Base-by-base conservation (phyloP, 257 asterid genomes). In the Parsonsia alboflavescens region DNA sequence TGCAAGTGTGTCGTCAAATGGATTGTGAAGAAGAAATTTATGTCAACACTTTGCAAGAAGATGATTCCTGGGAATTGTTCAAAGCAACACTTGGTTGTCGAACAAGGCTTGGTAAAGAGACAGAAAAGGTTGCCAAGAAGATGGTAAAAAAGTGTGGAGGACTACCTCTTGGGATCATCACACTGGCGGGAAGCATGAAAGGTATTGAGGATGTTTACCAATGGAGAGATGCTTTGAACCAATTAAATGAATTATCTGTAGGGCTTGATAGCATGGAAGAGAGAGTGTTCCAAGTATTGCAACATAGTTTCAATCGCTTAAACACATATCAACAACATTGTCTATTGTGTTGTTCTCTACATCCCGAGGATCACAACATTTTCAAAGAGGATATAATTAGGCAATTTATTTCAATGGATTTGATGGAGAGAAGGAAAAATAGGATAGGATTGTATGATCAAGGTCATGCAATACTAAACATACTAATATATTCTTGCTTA, bases 331-430 rank as follows among this genome's bases (percentile, higher is more conserved):
- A 48, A 13, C 17, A 12, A 48, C 53, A 2, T 15, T 83, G 80
- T 39, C 80, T 83, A 41, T 48, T 80, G 68, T 83, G 75, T 28
- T 83, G 86, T 48, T 83, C 78, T 22, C 68, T 80, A 76, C 80
- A 83, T 75, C 84, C 86, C 53, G 80, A 75, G 75, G 79, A 73
- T 54, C 61, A 59, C 52, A 58, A 72, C 46, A 80, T 80, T 42
- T 72, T 61, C 0, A 72, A 33, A 33, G 39, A 75, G 52, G 86
- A 80, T 42, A 50, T 83, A 50, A 83, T 83, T 17, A 58, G 42
- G 44, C 70, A 64, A 17, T 83, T 77, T 68, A 76, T 83, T 26
- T 44, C 52, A 6, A 82, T 80, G 54, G 75, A 75, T 53, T 71
- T 83, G 10, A 71, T 83, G 78, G 81, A 80, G 41, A 77, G 50